Evolutionary conservation across 305 asterid species (phyloP), one percentile per base, ranked within the genome.

Genomic region (Euphrasia arctica): DNA sequence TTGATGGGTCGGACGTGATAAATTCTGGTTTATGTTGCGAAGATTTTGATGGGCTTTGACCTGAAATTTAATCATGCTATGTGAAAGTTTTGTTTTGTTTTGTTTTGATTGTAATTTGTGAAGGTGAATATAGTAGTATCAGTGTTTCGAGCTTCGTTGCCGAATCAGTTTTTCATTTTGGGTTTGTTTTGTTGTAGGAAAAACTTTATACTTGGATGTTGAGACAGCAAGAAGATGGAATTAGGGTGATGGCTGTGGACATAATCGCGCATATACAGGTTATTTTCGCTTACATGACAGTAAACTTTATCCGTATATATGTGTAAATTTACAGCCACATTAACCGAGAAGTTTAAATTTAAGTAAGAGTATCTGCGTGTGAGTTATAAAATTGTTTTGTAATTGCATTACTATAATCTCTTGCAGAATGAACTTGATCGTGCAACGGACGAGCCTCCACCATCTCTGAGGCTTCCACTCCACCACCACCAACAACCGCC

Each of bases 141-240:
- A 48, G 13, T n/a, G 22, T 48, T 47, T 47, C 1, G 52, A 47
- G 51, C 13, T 47, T 50, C 1, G 55, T 27, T 15, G 55, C 6
- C 15, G 29, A 48, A 48, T 13, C 3, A 39, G 45, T 39, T 39
- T 54, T 42, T 67, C 50, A 9, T 25, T 56, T 25, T 56, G 56
- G 15, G 0, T 64, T 48, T 61, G 1, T 2, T 47, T 69, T 18
- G 31, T 25, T 70, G 54, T 70, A 89, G 96, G 98, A 86, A 68
- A 89, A 87, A 74, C 88, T 89, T 58, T 82, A 84, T 64, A 83
- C 75, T 60, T 89, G 96, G 96, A 78, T 92, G 51, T 74, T 74
- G 82, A 84, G 95, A 70, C 92, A 87, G 70, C 98, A 89, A 69
- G 96, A 92, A 71, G 86, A 82, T 7, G 97, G 95, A 15, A 67